Base-by-base conservation (phyloP, 2,329 filamentous ascomycete genomes). In the Fusarium camptoceras region DNA sequence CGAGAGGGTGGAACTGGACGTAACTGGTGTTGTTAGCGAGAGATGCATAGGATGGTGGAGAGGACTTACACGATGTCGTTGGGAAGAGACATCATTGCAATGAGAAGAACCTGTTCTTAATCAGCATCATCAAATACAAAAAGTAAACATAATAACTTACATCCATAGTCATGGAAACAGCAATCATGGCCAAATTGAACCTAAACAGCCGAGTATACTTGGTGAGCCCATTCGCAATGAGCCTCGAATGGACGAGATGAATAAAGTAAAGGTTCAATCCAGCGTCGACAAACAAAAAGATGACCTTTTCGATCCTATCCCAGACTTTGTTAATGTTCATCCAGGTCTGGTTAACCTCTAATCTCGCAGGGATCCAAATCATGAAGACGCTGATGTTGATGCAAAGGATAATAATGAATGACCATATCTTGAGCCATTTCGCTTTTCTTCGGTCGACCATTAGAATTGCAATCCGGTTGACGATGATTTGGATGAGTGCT, bases 251-350 rank as follows among this genome's bases (percentile, higher is more conserved):
- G n/a, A 86, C 84, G 0, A 79, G 78, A 18, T 76, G 72, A 10
- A 87, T 81, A 71, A 88, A 88, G 73, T 86, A 87, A n/a, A 80
- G 75, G 57, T 88, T 88, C 22, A 88, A 78, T 0, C 71, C 73
- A 4, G 78, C 83, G 47, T 88, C 86, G 16, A 86, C 78, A 14
- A 86, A 39, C 3, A 86, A 74, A 60, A 86, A 86, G 6, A 88
- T 79, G 18, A 81, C 79, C 71, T 88, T 88, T 51, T 86, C 85
- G 27, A 80, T 78, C 8, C 85, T 82, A 62, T 88, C 86, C 86
- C 86, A 88, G 51, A 85, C 74, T 0, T 81, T 74, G 72, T 88
- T 88, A 67, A 86, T 76, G 18, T 75, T 64, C 18, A 84, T 76
- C 55, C 81, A 87, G 1, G 67, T 77, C 1, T 80, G 47, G 12